Base-by-base conservation (phyloP, 805 yeast genomes). In the Deakozyma indianensis region DNA sequence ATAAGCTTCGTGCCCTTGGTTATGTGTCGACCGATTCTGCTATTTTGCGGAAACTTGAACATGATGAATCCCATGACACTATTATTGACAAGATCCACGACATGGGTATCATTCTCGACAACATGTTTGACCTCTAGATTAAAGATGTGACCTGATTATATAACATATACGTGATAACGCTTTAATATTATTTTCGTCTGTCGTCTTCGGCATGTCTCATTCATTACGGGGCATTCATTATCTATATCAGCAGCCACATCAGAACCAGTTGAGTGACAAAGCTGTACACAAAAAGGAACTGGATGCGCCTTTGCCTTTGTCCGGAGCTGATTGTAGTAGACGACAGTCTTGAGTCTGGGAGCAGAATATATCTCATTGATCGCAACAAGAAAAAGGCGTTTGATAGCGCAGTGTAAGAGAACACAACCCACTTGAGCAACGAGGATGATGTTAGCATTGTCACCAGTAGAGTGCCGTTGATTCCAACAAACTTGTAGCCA, bases 401-500 rank as follows among this genome's bases (percentile, higher is more conserved):
- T 11, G 86, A 75, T 16, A 70, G 63, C 41, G 74, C 65, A 14
- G 77, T 60, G 56, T 74, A 73, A 4, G 71, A 40, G 48, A 73
- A 74, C 35, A 75, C 68, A 3, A 70, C 54, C 67, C 78, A 74
- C 50, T 71, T 73, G 47, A 74, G 56, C 14, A 68, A 54, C 22
- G 69, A 44, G 16, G 47, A 48, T 9, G 38, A n/a, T n/a, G 56
- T 41, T 24, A 63, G 44, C 22, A 62, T 51, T 22, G 63, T 51
- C 14, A 58, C 61, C 38, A 63, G 50, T 50, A 62, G 56, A 20
- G 65, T 62, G 43, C 62, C 40, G 16, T 64, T 59, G 38, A 67
- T 56, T 22, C 95, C 85, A 35, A 94, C 86, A 59, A 86, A 94
- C 62, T 92, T 92, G 70, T 92, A 94, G 29, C 97, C 96, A 43